A percentile compares a stretch with the other conserved stretches of the same genome.
Conservation (phyloP, 177 flowering plant genomes). For the Vitis hybrid region DNA sequence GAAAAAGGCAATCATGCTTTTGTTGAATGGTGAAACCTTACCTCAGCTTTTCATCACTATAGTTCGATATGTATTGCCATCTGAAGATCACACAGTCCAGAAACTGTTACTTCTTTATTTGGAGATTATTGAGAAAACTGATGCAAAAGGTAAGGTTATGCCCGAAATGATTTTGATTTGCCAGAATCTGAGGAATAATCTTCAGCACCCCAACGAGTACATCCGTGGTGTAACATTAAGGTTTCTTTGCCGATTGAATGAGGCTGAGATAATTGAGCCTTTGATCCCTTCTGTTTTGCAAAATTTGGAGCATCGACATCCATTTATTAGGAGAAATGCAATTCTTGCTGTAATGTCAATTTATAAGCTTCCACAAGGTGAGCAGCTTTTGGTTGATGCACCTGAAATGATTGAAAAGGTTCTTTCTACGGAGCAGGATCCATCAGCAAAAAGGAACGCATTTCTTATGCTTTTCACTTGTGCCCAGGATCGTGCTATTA, state of each 20-base stretch:
- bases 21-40: slow-evolving; percentile 65
- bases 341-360: slow-evolving; percentile 63
- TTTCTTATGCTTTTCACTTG: slow-evolving; percentile 72
- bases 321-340: slow-evolving; percentile 57
- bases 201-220: slow-evolving; percentile 69
- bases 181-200: slow-evolving; percentile 65
- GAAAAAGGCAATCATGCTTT: slow-evolving; percentile 64
- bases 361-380: slow-evolving; percentile 71
- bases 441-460: slow-evolving; percentile 64
- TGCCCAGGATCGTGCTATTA: slow-evolving; percentile 66
- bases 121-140: slow-evolving; percentile 69
- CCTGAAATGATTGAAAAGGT: slow-evolving; percentile 71
- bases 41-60: slow-evolving; percentile 74
- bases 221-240: slow-evolving; percentile 73
- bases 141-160: slow-evolving; percentile 46
- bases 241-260: slow-evolving; percentile 59
- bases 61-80: slow-evolving; percentile 63
- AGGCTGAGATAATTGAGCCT: slow-evolving; percentile 59
- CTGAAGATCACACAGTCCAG: slow-evolving; percentile 73
- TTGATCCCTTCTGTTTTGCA: slow-evolving; percentile 55
- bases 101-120: slow-evolving; percentile 59
- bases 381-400: slow-evolving; percentile 62
- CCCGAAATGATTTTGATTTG: slow-evolving; percentile 77
- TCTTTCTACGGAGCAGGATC: slow-evolving; percentile 58
- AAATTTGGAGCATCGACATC: slow-evolving; percentile 63